These are phyloP conservation scores for Aquilaria sinensis DNA, from an alignment of 345 rosid genomes.

Conservation along the genomic window DNA sequence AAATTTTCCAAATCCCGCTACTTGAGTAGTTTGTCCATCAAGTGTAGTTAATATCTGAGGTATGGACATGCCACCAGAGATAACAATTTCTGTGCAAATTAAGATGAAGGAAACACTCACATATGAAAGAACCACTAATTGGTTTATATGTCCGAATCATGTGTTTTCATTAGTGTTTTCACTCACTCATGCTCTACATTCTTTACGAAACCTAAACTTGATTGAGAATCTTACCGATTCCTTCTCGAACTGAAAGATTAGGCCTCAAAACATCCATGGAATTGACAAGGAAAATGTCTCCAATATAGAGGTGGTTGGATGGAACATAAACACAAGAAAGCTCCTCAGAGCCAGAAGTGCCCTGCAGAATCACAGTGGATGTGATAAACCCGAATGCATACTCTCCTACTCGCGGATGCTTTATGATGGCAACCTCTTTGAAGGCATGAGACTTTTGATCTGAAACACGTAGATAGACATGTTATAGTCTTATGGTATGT, in stretches of 20 bases:
- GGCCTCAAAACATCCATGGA: slow-evolving; percentile 60
- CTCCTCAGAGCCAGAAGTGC: slow-evolving; percentile 51
- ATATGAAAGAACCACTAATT: not conserved
- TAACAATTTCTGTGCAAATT: slow-evolving; percentile 46
- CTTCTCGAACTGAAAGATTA: slow-evolving; percentile 59
- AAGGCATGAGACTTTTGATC: slow-evolving; percentile 70
- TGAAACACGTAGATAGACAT: slow-evolving; percentile 15
- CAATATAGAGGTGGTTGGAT: slow-evolving; percentile 63
- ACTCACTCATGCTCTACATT: not conserved
- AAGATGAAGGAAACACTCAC: not conserved
- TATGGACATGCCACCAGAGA: slow-evolving; percentile 66
- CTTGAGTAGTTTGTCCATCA: slow-evolving; percentile 28
- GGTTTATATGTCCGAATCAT: too few relatives aligned
- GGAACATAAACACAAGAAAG: slow-evolving; percentile 65
- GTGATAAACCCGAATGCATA: slow-evolving; percentile 68
- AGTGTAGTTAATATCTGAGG: slow-evolving; percentile 47
- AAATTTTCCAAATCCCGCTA: slow-evolving; percentile 27
- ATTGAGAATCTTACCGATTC: slow-evolving; percentile 36
- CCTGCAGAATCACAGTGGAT: slow-evolving; percentile 51
- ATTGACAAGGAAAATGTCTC: slow-evolving; percentile 56
- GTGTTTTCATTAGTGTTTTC: too few relatives aligned
- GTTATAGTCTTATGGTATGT: not conserved
- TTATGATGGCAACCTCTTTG: slow-evolving; percentile 72
- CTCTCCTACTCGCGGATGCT: slow-evolving; percentile 64
- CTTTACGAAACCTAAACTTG: not conserved